Evolutionary conservation across 345 rosid species (phyloP).

Genomic region (Mangifera indica): DNA sequence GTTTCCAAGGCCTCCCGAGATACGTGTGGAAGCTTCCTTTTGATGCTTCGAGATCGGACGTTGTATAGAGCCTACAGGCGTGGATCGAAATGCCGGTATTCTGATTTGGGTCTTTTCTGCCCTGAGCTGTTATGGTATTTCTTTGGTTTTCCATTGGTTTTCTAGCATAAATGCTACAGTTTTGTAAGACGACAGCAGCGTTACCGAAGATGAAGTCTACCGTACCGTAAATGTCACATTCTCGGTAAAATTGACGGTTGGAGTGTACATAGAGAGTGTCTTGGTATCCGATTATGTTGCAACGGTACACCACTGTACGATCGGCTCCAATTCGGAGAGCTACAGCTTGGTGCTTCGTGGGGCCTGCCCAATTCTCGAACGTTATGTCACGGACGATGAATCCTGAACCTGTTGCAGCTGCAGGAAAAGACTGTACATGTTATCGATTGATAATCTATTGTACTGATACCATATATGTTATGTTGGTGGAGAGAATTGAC

Average conservation of each 20-base stretch:
- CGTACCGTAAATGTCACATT: conserved; percentile 82
- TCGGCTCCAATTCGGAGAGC: conserved; percentile 95
- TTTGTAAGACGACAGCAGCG: conserved; percentile 89
- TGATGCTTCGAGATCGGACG: conserved; percentile 46
- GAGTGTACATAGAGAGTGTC: conserved; percentile 95
- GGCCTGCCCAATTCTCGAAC: conserved; percentile 86
- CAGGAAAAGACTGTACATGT: background rate
- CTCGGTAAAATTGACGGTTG: conserved; percentile 89
- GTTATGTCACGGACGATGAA: conserved; percentile 93
- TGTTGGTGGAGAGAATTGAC: background rate
- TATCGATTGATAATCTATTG: too few species aligned
- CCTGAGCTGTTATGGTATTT: conserved; percentile 93
- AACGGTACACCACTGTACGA: conserved; percentile 80
- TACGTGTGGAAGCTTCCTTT: conserved; percentile 60
- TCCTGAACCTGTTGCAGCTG: conserved; percentile 94
- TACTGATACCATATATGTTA: background rate
- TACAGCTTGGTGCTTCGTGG: conserved; percentile 91
- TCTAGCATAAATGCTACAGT: conserved; percentile 79
- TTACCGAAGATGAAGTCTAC: conserved; percentile 95
- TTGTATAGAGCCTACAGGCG: conserved; percentile 61
- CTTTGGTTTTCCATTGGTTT: conserved; percentile 78
- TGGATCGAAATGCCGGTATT: conserved; percentile 96
- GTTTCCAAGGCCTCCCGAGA: conserved; percentile 94
- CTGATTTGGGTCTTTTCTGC: conserved; percentile 91
- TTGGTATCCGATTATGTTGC: conserved; percentile 82